Percentiles rank a stretch among this genome's conserved stretches.
These are phyloP conservation scores for Pseudoturritis turrita DNA, from an alignment of 345 rosid species.

Conservation along the genomic window DNA sequence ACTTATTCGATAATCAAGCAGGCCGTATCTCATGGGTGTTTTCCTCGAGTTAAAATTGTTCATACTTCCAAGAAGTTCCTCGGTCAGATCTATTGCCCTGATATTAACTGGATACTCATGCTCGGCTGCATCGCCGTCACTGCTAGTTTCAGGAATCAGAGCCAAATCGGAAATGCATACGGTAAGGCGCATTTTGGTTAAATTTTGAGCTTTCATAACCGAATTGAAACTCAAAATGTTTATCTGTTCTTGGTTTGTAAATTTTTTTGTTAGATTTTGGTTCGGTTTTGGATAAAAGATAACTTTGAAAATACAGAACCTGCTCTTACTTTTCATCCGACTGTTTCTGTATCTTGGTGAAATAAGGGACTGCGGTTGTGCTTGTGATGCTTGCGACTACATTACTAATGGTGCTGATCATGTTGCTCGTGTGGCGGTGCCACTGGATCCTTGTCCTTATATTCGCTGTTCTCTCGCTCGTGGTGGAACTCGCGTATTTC, in stretches of 20 bases:
- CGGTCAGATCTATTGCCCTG: slow-evolving; percentile 67
- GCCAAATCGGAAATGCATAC: slow-evolving; percentile 78
- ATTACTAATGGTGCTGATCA: slow-evolving; percentile 55
- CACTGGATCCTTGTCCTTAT: slow-evolving; percentile 64
- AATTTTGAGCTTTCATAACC: not conserved
- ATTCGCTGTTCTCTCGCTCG: slow-evolving; percentile 51
- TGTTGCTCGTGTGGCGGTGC: slow-evolving; percentile 81
- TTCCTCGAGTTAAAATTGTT: slow-evolving; percentile 74
- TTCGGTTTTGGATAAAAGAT: not conserved
- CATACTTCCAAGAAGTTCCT: slow-evolving; percentile 73
- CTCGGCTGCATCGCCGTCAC: slow-evolving; percentile 67
- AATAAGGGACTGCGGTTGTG: slow-evolving; percentile 71
- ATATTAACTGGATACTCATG: slow-evolving; percentile 81
- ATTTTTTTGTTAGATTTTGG: not conserved
- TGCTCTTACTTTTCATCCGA: not conserved
- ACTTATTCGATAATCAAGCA: slow-evolving; percentile 76
- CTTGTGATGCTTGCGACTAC: slow-evolving; percentile 79
- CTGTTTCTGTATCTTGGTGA: slow-evolving; percentile 7
- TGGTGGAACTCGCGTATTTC: slow-evolving; percentile 58
- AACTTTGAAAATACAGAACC: not conserved
- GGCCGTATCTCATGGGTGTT: slow-evolving; percentile 75
- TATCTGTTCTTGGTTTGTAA: not conserved
- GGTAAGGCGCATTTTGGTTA: slow-evolving; percentile 37
- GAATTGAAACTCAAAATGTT: not conserved
- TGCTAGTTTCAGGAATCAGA: slow-evolving; percentile 65